Conservation (phyloP, 202 grass and related monocot genomes). For the Zoysia matrella region DNA sequence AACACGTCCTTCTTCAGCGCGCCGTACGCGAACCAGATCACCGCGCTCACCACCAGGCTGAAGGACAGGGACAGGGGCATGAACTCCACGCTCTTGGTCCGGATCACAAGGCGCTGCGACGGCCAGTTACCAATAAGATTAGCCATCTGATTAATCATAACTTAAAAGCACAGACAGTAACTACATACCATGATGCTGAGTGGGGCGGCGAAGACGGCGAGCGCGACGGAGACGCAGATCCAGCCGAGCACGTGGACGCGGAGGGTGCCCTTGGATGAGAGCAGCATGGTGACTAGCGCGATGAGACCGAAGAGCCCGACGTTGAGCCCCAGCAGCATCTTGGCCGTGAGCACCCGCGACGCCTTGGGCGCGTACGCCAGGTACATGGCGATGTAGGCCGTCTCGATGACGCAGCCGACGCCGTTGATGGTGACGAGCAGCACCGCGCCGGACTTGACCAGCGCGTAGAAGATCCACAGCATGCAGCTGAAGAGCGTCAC, state of each 20-base stretch:
- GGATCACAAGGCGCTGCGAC: slow-evolving; percentile 79
- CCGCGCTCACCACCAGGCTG: slow-evolving; percentile 75
- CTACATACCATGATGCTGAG: slow-evolving; percentile 82
- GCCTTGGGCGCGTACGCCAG: slow-evolving; percentile 70
- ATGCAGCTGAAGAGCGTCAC: slow-evolving; percentile 81
- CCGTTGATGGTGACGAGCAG: slow-evolving; percentile 89
- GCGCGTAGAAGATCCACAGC: slow-evolving; percentile 91
- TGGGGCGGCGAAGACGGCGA: slow-evolving; percentile 84
- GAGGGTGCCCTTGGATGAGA: slow-evolving; percentile 32
- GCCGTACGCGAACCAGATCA: slow-evolving; percentile 92
- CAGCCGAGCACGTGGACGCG: slow-evolving; percentile 77
- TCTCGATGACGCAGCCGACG: slow-evolving; percentile 72
- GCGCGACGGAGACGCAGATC: slow-evolving; percentile 76
- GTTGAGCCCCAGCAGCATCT: slow-evolving; percentile 72
- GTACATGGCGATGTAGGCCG: slow-evolving; percentile 68
- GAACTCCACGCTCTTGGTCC: slow-evolving; percentile 98
- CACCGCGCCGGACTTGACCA: slow-evolving; percentile 66
- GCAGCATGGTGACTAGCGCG: slow-evolving; percentile 64
- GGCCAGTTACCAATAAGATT: background rate
- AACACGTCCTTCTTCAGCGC: slow-evolving; percentile 73
- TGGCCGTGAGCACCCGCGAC: slow-evolving; percentile 56
- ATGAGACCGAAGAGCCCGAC: slow-evolving; percentile 76
- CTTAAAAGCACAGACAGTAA: background rate
- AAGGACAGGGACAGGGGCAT: slow-evolving; percentile 94
- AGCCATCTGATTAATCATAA: background rate